phyloP scores from a whole-genome alignment of 805 yeast genomes.

The Lipomyces lipofer region DNA sequence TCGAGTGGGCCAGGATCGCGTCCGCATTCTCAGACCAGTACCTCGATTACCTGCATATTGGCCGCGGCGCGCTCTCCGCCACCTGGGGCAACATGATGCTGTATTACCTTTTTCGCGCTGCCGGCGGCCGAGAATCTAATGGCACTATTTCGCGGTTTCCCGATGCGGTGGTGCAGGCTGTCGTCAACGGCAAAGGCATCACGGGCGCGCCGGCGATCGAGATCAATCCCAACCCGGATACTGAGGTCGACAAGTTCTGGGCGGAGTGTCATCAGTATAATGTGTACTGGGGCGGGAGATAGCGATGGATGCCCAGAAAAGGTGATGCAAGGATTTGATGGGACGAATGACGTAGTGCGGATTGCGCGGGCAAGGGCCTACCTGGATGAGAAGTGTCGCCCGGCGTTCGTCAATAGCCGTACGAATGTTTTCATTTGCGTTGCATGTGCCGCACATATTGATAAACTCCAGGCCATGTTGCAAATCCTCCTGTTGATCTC shows the following conservation, averaged over 20 bases:
- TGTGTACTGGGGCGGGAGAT: slow-evolving; percentile 26
- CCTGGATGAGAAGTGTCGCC: too few relatives aligned
- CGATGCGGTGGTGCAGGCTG: slow-evolving; percentile 13
- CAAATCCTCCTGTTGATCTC: too few relatives aligned
- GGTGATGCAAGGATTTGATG: too few relatives aligned
- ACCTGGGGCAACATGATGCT: slow-evolving; percentile 21
- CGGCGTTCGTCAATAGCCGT: too few relatives aligned
- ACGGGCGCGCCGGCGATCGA: slow-evolving; percentile 5
- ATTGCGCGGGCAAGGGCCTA: too few relatives aligned
- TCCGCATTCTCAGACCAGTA: slow-evolving; percentile 20
- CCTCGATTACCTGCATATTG: slow-evolving; percentile 20
- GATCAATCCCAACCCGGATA: slow-evolving; percentile 8
- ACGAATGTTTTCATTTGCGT: too few relatives aligned
- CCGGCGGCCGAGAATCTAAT: slow-evolving; percentile 21
- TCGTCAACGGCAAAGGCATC: slow-evolving; percentile 9
- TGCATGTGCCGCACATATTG: too few relatives aligned
- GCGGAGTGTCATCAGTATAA: slow-evolving; percentile 18
- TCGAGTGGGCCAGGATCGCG: slow-evolving; percentile 26
- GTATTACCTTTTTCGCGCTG: slow-evolving; percentile 25
- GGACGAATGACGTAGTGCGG: too few relatives aligned
- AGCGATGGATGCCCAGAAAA: too few relatives aligned
- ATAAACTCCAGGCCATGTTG: too few relatives aligned
- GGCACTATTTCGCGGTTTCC: slow-evolving; percentile 15
- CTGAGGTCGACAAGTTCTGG: slow-evolving; percentile 14
- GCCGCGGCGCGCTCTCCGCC: slow-evolving; percentile 15